Base-by-base conservation (phyloP, 177 flowering plant species). In the Tripterygium wilfordii region DNA sequence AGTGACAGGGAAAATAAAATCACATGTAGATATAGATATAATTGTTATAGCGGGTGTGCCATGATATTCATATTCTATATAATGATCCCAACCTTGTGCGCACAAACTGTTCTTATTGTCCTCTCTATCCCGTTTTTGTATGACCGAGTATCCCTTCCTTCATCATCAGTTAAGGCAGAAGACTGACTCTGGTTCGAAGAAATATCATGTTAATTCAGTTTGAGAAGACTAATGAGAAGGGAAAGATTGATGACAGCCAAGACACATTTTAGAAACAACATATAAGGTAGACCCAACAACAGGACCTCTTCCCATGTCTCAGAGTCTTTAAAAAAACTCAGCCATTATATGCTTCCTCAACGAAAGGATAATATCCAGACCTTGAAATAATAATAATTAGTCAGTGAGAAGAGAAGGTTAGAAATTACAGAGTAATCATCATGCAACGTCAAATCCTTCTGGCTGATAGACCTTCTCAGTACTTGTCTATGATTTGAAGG, bases 101-200 rank as follows among this genome's bases (percentile, higher is more conserved):
- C 63, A 76, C 74, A 75, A 54, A 79, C 87, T 49, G 92, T 77
- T 54, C 71, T 68, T 53, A 82, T 75, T 49, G 67, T 81, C 70
- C 67, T 78, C 69, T 76, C 95, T 51, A 24, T 45, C 25, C 75
- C 86, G 56, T 64, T 63, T 64, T 56, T 78, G 27, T 46, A 30
- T 25, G 57, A 61, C 49, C 37, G 49, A 57, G 58, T 51, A 66
- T 78, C 86, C 48, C 45, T 69, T 16, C 65, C 74, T 65, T 89
- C 99, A 70, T 92, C 99, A 71, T 92, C 99, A 41, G 96, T 92
- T 37, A 86, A 59, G 10, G 80, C 76, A 41, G 99, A 92, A 31
- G 99, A 87, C 20, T 79, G 86, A 60, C 95, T 89, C 97, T 92
- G 85, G 37, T 62, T 42, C 53, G 22, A 31, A 19, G 42, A 61